Evolutionary conservation across 768 basidiomycete genomes (phyloP), one percentile per base, ranked within the genome.

Genomic region (Pleurotus cornucopiae): DNA sequence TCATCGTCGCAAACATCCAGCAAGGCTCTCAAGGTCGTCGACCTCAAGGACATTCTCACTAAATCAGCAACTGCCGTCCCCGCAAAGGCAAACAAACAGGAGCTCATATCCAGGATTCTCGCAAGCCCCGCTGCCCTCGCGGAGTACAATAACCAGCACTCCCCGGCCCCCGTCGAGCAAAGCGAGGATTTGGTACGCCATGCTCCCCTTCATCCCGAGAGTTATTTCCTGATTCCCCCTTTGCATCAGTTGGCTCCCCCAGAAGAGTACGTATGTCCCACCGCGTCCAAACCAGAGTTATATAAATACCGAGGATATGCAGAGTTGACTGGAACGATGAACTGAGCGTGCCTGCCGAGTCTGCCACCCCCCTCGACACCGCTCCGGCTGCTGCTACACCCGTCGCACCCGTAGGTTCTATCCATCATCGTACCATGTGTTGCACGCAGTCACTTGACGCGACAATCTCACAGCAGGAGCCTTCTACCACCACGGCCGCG

Each of bases 21-120:
- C 57, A 85, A 83, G 68, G 70, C 83, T 0, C 82, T 89, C 73
- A 88, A 86, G 68, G 88, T 88, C 65, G 77, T 78, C 37, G 87
- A 89, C 61, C 82, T 89, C 68, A 83, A 73, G 63, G 76, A 80
- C 56, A 79, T 89, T 58, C 81, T 89, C 64, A 43, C 73, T 52
- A 75, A 73, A 46, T 87, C 85, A 18, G 57, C 65, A 37, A 71
- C 82, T 54, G 46, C 78, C 4, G 66, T 75, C 34, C 78, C 82
- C 0, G 70, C 78, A 62, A 85, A 84, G 65, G 76, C 81, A 5
- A 87, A 79, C 65, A 91, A 89, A 68, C 64, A 71, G 0, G 88
- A 88, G 61, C 83, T 91, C 65, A 78, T 89, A 60, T 66, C 82
- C 26, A 80, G 78, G 61, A 84, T 89, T 55, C 67, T 81, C 46